Conservation (phyloP, 306 rosid species). For the Rosa chinensis region DNA sequence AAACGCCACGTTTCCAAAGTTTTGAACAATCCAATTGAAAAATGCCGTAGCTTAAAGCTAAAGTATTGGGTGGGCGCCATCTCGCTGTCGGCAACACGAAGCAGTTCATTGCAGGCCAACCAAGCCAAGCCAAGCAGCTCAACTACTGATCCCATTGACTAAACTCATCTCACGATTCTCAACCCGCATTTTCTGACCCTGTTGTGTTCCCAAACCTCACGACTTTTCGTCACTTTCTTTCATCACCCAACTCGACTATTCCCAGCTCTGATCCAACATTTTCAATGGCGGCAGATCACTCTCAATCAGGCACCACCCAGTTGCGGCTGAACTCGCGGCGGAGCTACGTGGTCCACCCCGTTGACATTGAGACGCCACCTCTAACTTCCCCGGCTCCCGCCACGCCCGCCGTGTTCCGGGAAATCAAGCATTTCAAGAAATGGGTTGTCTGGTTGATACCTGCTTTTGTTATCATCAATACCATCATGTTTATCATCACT, state of each 20-base stretch:
- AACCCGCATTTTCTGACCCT: background rate
- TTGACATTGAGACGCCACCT: slow-evolving; percentile 35
- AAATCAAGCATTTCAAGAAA: slow-evolving; percentile 60
- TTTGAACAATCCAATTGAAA: background rate
- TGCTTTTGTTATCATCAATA: slow-evolving; percentile 56
- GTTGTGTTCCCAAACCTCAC: background rate
- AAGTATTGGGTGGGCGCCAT: background rate
- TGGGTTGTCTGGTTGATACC: slow-evolving; percentile 86
- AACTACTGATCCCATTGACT: background rate
- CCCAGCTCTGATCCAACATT: too few relatives aligned
- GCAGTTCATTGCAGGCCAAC: too few relatives aligned
- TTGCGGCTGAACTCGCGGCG: slow-evolving; percentile 47
- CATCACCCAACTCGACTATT: background rate
- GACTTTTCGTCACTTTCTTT: background rate
- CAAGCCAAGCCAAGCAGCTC: background rate
- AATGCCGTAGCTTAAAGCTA: background rate
- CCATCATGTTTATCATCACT: slow-evolving; percentile 54
- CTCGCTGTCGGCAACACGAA: background rate
- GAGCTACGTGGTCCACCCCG: slow-evolving; percentile 52
- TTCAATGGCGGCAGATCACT: slow-evolving; percentile 36
- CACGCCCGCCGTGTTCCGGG: slow-evolving; percentile 19
- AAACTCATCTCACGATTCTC: too few relatives aligned
- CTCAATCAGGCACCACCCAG: slow-evolving; percentile 37
- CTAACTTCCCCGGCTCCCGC: slow-evolving; percentile 30
- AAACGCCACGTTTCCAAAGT: background rate